These are phyloP conservation scores for Kingdonia uniflora DNA, from an alignment of 164 flowering plant genomes.

Conservation along the genomic window DNA sequence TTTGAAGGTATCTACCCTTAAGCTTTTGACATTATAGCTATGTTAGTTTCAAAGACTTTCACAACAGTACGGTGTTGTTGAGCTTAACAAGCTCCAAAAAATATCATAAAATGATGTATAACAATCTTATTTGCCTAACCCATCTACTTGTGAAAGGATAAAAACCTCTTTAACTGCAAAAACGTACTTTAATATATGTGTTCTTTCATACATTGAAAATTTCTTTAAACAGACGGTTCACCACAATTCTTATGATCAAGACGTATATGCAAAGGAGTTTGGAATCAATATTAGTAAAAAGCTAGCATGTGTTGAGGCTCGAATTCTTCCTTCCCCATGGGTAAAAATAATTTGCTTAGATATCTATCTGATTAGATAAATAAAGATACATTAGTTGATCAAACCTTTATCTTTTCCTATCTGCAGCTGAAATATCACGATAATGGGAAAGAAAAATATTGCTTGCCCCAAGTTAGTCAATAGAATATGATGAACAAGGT, in stretches of 20 bases:
- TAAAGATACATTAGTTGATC: not conserved
- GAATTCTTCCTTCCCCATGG: slow-evolving; percentile 85
- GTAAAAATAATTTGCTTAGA: slow-evolving; percentile 29
- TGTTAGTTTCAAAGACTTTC: no score
- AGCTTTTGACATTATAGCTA: not conserved
- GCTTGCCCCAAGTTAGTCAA: slow-evolving; percentile 81
- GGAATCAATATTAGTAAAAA: slow-evolving; percentile 72
- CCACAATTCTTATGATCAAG: slow-evolving; percentile 61
- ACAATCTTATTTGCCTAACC: no score
- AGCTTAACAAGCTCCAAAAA: no score
- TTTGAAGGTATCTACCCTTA: slow-evolving; percentile 39
- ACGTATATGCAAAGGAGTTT: slow-evolving; percentile 71
- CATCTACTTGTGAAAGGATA: no score
- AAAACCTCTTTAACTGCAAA: no score
- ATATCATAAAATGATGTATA: no score
- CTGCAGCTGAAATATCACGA: slow-evolving; percentile 74
- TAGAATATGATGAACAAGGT: slow-evolving; percentile 96
- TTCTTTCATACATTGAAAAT: no score
- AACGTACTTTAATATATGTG: no score
- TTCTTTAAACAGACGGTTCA: slow-evolving; percentile 46
- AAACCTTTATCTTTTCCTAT: not conserved
- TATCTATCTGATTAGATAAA: not conserved
- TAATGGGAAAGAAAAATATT: slow-evolving; percentile 70
- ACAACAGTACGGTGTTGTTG: no score
- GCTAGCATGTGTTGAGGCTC: slow-evolving; percentile 66